Evolutionary conservation across 345 rosid genomes (phyloP).

Genomic region (Rubroshorea leprosula): DNA sequence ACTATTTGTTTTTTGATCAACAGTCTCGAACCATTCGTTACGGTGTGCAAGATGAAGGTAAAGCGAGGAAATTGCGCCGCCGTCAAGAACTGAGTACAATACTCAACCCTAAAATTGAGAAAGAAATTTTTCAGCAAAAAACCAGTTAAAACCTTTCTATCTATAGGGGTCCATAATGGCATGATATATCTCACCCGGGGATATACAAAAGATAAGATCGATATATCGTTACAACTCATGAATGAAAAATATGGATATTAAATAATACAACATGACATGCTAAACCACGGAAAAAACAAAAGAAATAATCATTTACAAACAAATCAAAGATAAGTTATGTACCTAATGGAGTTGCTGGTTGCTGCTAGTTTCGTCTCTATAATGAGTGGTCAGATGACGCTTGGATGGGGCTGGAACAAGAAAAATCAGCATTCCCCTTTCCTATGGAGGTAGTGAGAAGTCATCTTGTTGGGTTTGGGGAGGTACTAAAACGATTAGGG

Average conservation of each 20-base stretch:
- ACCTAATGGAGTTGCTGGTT: background rate
- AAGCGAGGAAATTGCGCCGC: too few species aligned
- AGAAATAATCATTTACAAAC: constrained; percentile 14
- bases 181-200: too few species aligned
- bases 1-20: too few species aligned
- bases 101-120: too few species aligned
- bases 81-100: too few species aligned
- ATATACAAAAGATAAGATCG: background rate
- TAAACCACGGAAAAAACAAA: background rate
- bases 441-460: background rate
- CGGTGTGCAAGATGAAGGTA: too few species aligned
- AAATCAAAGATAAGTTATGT: constrained; percentile 19
- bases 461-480: background rate
- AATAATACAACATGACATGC: background rate
- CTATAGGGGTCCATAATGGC: background rate
- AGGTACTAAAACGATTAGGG: too few species aligned
- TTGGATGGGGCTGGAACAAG: background rate
- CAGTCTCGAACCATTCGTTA: too few species aligned
- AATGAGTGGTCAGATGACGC: background rate
- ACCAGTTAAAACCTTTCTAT: background rate
- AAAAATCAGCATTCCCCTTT: background rate
- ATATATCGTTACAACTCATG: background rate
- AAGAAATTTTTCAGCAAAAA: too few species aligned
- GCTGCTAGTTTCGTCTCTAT: background rate
- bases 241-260: background rate